phyloP scores from a whole-genome alignment of 257 asterid species.

The Nicotiana undulata region DNA sequence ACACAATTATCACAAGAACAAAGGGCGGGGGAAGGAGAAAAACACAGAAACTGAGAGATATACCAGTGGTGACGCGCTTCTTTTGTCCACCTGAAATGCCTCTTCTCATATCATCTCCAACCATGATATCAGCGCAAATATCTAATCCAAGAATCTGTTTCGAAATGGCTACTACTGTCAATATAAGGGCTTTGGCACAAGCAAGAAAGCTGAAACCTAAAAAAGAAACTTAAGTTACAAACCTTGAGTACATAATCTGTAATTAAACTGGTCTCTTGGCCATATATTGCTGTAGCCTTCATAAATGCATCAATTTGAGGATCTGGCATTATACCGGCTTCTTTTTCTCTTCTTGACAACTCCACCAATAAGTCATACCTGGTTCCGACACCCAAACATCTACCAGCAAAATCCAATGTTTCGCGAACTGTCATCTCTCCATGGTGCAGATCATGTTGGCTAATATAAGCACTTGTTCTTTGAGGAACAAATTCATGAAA shows the following conservation, averaged over 20 bases:
- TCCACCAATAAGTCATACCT: slow-evolving; percentile 64
- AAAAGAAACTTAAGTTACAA: background rate
- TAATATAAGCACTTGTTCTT: slow-evolving; percentile 82
- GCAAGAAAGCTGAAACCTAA: background rate
- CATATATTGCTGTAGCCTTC: slow-evolving; percentile 75
- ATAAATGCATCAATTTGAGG: slow-evolving; percentile 63
- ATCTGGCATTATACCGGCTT: slow-evolving; percentile 56
- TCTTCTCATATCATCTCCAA: slow-evolving; percentile 91
- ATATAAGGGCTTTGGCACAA: background rate
- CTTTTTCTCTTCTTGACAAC: slow-evolving; percentile 54
- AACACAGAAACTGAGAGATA: background rate
- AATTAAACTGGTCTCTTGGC: slow-evolving; percentile 68
- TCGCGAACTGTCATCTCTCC: slow-evolving; percentile 97
- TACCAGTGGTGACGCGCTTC: slow-evolving; percentile 86
- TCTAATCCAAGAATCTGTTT: slow-evolving; percentile 84
- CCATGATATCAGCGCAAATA: slow-evolving; percentile 81
- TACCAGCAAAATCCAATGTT: slow-evolving; percentile 79
- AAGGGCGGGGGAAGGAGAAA: background rate
- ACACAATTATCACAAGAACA: background rate
- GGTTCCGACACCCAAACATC: slow-evolving; percentile 90
- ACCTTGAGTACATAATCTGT: slow-evolving; percentile 94
- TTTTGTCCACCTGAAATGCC: slow-evolving; percentile 97
- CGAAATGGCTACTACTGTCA: background rate
- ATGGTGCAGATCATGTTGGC: slow-evolving; percentile 83
- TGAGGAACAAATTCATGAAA: slow-evolving; percentile 75